Conservation (phyloP, 768 basidiomycete genomes). For the Rhodotorula kratochvilovae region DNA sequence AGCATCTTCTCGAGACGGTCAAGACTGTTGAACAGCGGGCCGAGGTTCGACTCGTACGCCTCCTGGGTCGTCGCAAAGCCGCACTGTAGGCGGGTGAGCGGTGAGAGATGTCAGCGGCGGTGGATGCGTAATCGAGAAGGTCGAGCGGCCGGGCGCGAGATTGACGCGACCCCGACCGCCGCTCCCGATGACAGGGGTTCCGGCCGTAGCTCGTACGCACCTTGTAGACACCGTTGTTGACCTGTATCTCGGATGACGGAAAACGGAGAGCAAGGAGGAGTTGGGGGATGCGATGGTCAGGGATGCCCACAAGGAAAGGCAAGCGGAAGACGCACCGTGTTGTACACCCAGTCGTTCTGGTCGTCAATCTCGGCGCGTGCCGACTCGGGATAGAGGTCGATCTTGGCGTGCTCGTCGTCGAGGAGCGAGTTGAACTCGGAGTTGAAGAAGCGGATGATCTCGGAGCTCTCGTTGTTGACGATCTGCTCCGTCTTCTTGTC, state of each 20-base stretch:
- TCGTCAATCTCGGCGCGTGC: constrained; percentile 72
- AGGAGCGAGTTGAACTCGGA: constrained; percentile 62
- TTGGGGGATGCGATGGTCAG: too few relatives aligned
- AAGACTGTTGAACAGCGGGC: constrained; percentile 68
- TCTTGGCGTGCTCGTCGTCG: constrained; percentile 55
- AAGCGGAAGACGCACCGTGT: constrained; percentile 58
- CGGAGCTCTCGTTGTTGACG: constrained; percentile 82
- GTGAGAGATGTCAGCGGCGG: too few relatives aligned
- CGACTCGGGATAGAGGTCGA: constrained; percentile 72
- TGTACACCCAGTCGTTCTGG: constrained; percentile 75
- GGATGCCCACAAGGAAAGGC: background rate
- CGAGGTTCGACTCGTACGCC: constrained; percentile 75
- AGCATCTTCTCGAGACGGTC: constrained; percentile 75
- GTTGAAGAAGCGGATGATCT: constrained; percentile 94
- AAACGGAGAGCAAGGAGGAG: background rate
- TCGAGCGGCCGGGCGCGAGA: too few relatives aligned
- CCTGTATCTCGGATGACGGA: background rate
- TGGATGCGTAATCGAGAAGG: too few relatives aligned
- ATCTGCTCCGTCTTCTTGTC: constrained; percentile 73
- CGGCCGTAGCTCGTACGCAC: too few relatives aligned
- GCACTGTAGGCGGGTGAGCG: constrained; percentile 66
- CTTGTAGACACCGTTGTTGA: constrained; percentile 49
- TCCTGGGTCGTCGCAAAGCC: constrained; percentile 78
- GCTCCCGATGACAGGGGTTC: too few relatives aligned
- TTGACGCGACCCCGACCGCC: too few relatives aligned